These are phyloP conservation scores for Penicillium vulpinum DNA, from an alignment of 2,329 filamentous ascomycete species.

Conservation along the genomic window DNA sequence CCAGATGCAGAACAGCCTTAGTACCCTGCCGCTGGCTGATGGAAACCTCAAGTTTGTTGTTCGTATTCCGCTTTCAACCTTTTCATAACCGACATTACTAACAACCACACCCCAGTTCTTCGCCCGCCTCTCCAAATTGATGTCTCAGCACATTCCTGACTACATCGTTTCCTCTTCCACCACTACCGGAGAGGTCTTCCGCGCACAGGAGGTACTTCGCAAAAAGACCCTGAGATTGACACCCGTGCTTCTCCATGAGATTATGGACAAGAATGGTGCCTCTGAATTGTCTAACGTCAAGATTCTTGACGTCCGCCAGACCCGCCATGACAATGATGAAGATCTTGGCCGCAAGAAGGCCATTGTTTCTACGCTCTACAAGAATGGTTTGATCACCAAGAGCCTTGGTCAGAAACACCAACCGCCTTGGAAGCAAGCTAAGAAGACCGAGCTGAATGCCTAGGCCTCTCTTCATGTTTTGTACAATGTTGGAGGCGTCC, in stretches of 20 bases:
- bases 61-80: conserved; percentile 39
- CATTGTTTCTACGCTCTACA: conserved; percentile 68
- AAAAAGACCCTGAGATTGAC: conserved; percentile 27
- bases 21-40: conserved; percentile 55
- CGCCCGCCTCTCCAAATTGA: conserved; percentile 79
- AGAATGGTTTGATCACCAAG: conserved; percentile 59
- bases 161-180: conserved; percentile 59
- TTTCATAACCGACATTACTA: conserved; percentile 8
- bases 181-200: conserved; percentile 57
- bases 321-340: conserved; percentile 70
- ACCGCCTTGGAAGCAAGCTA: not conserved
- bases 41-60: conserved; percentile 71
- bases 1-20: conserved; percentile 18
- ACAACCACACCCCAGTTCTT: conserved; percentile 59
- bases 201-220: conserved; percentile 6
- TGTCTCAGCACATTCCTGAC: conserved; percentile 74
- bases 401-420: conserved; percentile 2
- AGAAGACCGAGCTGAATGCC: not conserved
- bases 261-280: conserved; percentile 50
- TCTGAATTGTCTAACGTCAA: conserved; percentile 66
- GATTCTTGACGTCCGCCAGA: conserved; percentile 64
- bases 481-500: conserved; percentile 2
- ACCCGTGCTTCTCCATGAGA: conserved; percentile 52
- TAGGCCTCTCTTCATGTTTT: conserved; percentile 7
- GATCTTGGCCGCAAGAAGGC: conserved; percentile 75